These are phyloP conservation scores for Hypoxylon sp. DNA, from an alignment of 2,329 filamentous ascomycete species.

Conservation along the genomic window DNA sequence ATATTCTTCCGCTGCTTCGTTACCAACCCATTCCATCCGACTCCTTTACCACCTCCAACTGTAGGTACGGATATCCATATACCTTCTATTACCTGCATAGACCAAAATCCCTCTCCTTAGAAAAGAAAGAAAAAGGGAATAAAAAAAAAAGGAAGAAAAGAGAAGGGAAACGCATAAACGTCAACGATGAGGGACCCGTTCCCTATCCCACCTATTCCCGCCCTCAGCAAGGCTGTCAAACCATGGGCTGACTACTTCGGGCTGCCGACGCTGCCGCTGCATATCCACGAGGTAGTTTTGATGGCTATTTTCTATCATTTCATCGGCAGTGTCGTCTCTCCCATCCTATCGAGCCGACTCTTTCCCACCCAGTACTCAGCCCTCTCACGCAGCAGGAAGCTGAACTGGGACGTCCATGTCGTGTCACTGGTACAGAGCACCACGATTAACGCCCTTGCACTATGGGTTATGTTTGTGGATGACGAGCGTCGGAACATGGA, in stretches of 20 bases:
- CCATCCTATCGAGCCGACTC: conserved; percentile 73
- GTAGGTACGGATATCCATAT: not conserved
- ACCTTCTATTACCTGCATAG: conserved; percentile 4
- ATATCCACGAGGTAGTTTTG: conserved; percentile 82
- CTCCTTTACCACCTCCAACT: conserved; percentile 1
- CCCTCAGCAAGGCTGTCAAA: conserved; percentile 69
- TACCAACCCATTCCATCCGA: conserved; percentile 6
- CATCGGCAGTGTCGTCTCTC: conserved; percentile 77
- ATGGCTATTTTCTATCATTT: conserved; percentile 78
- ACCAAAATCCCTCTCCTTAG: not conserved
- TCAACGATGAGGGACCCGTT: conserved; percentile 80
- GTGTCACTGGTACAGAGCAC: conserved; percentile 85
- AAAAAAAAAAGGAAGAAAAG: not conserved
- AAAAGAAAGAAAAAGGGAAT: not conserved
- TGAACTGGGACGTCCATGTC: conserved; percentile 90
- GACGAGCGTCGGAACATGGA: conserved; percentile 77
- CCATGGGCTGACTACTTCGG: conserved; percentile 74
- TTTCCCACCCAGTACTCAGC: conserved; percentile 75
- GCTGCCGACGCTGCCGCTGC: conserved; percentile 78
- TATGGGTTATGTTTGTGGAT: conserved; percentile 80
- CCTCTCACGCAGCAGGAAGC: conserved; percentile 73
- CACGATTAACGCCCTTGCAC: conserved; percentile 79
- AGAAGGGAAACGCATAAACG: not conserved
- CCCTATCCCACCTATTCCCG: conserved; percentile 73
- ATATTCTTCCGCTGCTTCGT: conserved; percentile 11